Evolutionary conservation across 495 filamentous ascomycete species (phyloP), one percentile per base, ranked within the genome.

Genomic region (Aspergillus ostianus): DNA sequence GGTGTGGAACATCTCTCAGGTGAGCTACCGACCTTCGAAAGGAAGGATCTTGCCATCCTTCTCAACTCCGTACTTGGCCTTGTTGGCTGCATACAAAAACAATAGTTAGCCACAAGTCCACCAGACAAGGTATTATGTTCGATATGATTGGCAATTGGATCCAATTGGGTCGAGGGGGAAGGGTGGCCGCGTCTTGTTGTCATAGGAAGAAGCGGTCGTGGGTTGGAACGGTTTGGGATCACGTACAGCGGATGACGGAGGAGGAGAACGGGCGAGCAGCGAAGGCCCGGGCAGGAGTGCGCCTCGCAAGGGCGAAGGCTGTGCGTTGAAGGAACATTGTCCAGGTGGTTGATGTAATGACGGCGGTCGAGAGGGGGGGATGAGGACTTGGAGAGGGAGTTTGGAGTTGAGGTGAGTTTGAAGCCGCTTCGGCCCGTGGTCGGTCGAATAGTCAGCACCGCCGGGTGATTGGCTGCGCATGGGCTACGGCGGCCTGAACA

Each of bases 301-400:
- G 90, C 75, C 88, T 84, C 59, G 85, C 87, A 64, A 88, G 81
- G 68, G 85, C 82, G 66, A 90, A 73, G 68, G 85, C 89, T 64
- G 90, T 85, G 75, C 91, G 90, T 78, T 90, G 87, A 71, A 94
- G 79, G 77, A 93, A 90, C 90, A 93, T 94, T 79, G 77, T 81
- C 70, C 73, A 65, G 66, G 64, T 64, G 52, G 53, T 48, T 64
- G 67, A 61, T 62, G 59, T 47, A 54, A 61, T 56, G 60, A 61
- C 47, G 64, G 64, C 58, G 63, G 47, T 61, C 64, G 52, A 58
- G 60, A 64, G 53, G 62, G 62, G 65, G 61, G 57, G 58, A 68
- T 64, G 65, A 59, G 61, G 61, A 41, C 36, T 41, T 41, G 36
- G 59, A 66, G 67, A 71, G 66, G 60, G 70, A 72, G 70, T 69